Percentiles rank a stretch among this genome's conserved stretches.
phyloP scores from a whole-genome alignment of 768 basidiomycete genomes.

The Suillus discolor region DNA sequence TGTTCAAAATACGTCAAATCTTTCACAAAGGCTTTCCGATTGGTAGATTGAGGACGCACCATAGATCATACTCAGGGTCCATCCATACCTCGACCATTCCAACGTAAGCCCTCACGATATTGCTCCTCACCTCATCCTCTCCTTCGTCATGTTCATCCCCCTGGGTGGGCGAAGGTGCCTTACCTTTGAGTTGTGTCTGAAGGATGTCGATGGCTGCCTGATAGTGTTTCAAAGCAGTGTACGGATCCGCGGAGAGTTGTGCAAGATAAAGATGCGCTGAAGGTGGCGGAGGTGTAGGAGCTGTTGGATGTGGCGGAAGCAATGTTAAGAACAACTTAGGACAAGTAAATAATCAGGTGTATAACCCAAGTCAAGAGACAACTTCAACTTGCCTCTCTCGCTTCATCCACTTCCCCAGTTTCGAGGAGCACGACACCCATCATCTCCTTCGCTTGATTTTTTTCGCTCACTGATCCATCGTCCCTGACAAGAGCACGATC shows the following conservation, averaged over 20 bases:
- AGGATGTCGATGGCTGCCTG: slow-evolving; percentile 78
- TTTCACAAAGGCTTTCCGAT: background rate
- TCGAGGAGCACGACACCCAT: slow-evolving; percentile 81
- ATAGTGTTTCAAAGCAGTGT: slow-evolving; percentile 72
- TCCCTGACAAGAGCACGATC: slow-evolving; percentile 67
- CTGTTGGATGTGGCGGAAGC: slow-evolving; percentile 61
- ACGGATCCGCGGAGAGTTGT: slow-evolving; percentile 77
- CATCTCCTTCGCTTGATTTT: slow-evolving; percentile 77
- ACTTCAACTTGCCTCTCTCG: slow-evolving; percentile 58
- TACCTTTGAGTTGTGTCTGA: slow-evolving; percentile 70
- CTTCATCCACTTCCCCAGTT: slow-evolving; percentile 72
- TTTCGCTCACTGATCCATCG: slow-evolving; percentile 39
- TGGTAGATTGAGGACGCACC: slow-evolving; percentile 47
- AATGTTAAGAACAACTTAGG: slow-evolving; percentile 61
- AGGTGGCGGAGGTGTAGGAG: slow-evolving; percentile 61
- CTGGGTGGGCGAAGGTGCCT: slow-evolving; percentile 47
- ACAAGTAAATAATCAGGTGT: background rate
- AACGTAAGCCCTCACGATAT: slow-evolving; percentile 77
- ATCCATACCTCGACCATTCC: slow-evolving; percentile 97
- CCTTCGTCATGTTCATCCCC: slow-evolving; percentile 41
- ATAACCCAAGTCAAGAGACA: background rate
- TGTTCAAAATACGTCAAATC: background rate
- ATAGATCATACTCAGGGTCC: slow-evolving; percentile 86
- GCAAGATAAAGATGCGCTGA: slow-evolving; percentile 90
- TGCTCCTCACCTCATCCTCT: slow-evolving; percentile 63